Base-by-base conservation (phyloP, 306 rosid species). In the Boehmeria nivea region DNA sequence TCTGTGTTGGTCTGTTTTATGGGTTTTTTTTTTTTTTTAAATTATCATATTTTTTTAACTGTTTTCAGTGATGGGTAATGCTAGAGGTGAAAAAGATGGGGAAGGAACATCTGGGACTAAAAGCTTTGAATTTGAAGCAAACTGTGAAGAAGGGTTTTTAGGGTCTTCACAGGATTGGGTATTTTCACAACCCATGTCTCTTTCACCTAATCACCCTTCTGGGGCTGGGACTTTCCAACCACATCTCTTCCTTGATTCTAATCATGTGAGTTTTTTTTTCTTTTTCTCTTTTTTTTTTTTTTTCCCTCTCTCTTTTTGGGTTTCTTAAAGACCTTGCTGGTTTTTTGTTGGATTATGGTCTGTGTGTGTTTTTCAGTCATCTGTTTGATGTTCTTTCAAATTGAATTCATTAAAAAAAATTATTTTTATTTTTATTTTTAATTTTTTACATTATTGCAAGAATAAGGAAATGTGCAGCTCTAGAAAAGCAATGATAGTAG, bases 21-120 rank as follows among this genome's bases (percentile, higher is more conserved):
- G n/a, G n/a, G n/a, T n/a, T 16, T 56, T 62, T 26, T 22, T 34
- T 43, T 7, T 27, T 6, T 36, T 65, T 61, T 0, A 40, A 40
- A 3, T 40, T 28, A 1, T 3, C 6, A 11, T 36, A 66, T 38
- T 46, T 43, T 64, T 64, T 59, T 44, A 48, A 56, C 55, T 53
- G 16, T 64, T 76, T 64, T 17, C 65, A 65, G 76, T 66, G 51
- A 51, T 76, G 67, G 76, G 66, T 43, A 66, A 76, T 65, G 70
- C 64, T 15, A 66, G 57, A 45, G 73, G 64, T 37, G 51, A 62
- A 70, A 40, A 51, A 14, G 69, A 59, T 49, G 78, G 68, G 40
- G 78, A 67, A 67, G 66, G 71, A 52, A 45, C 75, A 57, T 68
- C 71, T 59, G 66, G 62, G 34, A 56, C 45, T 31, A 25, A 67